Conservation (phyloP, 495 filamentous ascomycete species). For the Neurospora sublineolata region DNA sequence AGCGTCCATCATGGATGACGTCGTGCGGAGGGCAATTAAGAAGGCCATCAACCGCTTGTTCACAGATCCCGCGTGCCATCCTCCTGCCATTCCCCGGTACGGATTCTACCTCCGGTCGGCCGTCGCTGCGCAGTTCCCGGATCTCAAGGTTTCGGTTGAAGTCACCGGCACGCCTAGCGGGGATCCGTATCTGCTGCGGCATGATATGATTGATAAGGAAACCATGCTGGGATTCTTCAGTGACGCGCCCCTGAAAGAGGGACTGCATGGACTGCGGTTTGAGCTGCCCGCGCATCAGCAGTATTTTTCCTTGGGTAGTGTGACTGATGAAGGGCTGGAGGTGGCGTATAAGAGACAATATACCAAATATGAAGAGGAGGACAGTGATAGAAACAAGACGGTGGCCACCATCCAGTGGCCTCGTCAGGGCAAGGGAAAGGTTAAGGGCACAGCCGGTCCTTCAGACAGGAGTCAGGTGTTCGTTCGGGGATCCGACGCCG, state of each 20-base stretch:
- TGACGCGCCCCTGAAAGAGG: background rate
- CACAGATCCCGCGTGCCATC: background rate
- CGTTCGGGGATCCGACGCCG: background rate
- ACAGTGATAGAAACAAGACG: background rate
- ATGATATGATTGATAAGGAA: slow-evolving; percentile 13
- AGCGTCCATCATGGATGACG: slow-evolving; percentile 6
- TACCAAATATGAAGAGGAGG: background rate
- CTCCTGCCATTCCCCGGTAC: slow-evolving; percentile 16
- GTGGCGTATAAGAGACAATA: background rate
- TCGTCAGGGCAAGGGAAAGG: background rate
- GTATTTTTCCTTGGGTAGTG: slow-evolving; percentile 11
- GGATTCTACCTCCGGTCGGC: slow-evolving; percentile 20
- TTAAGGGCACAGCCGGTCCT: background rate
- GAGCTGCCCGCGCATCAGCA: slow-evolving; percentile 25
- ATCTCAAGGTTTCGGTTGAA: slow-evolving; percentile 11
- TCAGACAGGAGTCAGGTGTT: background rate
- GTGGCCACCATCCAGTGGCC: background rate
- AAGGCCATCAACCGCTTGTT: slow-evolving; percentile 20
- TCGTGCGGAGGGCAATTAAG: slow-evolving; percentile 23
- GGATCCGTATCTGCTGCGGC: slow-evolving; percentile 7
- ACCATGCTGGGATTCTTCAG: slow-evolving; percentile 14
- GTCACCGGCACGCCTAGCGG: background rate
- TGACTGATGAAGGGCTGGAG: background rate
- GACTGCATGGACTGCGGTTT: background rate
- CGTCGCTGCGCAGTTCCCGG: slow-evolving; percentile 18